phyloP scores from a whole-genome alignment of 441 rosid genomes.

The Oxalis stricta region DNA sequence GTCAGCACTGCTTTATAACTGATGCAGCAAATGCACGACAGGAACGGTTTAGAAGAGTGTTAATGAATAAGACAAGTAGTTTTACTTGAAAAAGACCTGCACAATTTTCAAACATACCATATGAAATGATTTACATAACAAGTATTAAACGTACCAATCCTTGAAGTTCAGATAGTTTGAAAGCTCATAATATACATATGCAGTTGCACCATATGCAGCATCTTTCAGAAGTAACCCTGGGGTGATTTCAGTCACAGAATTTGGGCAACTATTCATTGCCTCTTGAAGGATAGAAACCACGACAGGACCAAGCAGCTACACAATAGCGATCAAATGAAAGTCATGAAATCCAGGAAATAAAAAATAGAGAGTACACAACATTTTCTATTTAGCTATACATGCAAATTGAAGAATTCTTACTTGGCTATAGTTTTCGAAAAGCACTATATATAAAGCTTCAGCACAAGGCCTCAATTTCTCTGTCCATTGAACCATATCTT shows the following conservation, averaged over 20 bases:
- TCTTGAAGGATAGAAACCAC: conserved; percentile 92
- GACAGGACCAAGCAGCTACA: conserved; percentile 81
- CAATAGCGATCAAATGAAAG: conserved; percentile 12
- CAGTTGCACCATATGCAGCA: conserved; percentile 97
- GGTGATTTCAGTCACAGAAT: conserved; percentile 70
- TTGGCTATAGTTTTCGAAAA: conserved; percentile 93
- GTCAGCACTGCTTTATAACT: neutral
- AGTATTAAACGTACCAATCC: conserved; percentile 55
- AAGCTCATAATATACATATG: conserved; percentile 97
- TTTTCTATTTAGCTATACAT: neutral
- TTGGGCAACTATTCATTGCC: conserved; percentile 84
- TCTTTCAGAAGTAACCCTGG: conserved; percentile 87
- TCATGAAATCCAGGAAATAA: conserved; percentile 12
- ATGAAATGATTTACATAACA: neutral
- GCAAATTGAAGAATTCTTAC: conserved; percentile 39
- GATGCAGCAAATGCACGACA: neutral
- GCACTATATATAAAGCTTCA: conserved; percentile 92
- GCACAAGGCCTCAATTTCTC: conserved; percentile 97
- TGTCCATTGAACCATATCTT: conserved; percentile 98
- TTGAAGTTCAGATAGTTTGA: conserved; percentile 89
- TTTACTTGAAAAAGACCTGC: neutral
- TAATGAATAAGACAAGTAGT: too few relatives aligned
- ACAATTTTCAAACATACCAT: conserved; percentile 3
- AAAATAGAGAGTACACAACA: conserved; percentile 1
- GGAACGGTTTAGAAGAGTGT: neutral